phyloP scores from a whole-genome alignment of 2,329 filamentous ascomycete species.

The Neofusicoccum umdonicola region DNA sequence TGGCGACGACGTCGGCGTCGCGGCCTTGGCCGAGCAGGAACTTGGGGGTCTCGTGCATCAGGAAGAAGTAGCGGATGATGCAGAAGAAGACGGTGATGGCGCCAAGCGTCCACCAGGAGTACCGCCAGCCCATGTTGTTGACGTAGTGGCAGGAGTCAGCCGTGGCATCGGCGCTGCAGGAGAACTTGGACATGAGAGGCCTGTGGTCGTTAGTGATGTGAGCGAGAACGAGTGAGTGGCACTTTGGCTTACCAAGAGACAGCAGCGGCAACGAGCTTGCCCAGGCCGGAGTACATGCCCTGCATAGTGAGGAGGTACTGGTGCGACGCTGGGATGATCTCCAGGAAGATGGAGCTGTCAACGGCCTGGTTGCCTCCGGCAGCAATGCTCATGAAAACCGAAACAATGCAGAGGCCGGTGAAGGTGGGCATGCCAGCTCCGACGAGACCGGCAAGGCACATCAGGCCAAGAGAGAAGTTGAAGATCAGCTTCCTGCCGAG shows the following conservation, averaged over 20 bases:
- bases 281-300: conserved; percentile 8
- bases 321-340: conserved; percentile 12
- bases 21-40: conserved; percentile 55
- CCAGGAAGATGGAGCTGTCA: conserved; percentile 12
- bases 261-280: neutral
- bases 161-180: conserved; percentile 16
- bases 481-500: conserved; percentile 5
- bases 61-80: conserved; percentile 53
- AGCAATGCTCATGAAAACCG: conserved; percentile 13
- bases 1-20: conserved; percentile 52
- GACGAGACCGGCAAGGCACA: conserved; percentile 13
- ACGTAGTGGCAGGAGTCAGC: conserved; percentile 15
- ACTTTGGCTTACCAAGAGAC: neutral
- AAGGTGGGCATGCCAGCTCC: conserved; percentile 15
- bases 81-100: conserved; percentile 45
- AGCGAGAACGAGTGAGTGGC: too few species aligned
- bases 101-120: conserved; percentile 43
- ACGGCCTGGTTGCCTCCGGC: conserved; percentile 14
- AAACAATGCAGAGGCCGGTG: conserved; percentile 10
- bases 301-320: conserved; percentile 17
- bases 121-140: conserved; percentile 46
- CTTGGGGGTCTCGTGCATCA: conserved; percentile 60
- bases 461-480: conserved; percentile 7
- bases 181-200: conserved; percentile 18
- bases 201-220: neutral